Conservation (phyloP, 257 asterid genomes). For the Prunella vulgaris region DNA sequence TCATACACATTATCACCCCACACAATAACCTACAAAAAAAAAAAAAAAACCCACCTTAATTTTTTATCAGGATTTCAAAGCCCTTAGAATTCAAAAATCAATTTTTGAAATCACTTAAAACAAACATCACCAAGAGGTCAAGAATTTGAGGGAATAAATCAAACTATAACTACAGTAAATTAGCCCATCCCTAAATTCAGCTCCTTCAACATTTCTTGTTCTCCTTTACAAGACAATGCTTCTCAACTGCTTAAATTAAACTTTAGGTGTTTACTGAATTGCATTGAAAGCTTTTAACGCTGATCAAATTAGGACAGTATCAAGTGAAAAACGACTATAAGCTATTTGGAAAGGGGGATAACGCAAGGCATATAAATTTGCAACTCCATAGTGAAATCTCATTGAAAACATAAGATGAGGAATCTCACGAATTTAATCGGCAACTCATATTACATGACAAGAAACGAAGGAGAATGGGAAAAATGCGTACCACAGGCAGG, state of each 20-base stretch:
- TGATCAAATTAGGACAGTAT: not conserved
- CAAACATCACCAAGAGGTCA: not conserved
- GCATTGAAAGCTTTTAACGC: not conserved
- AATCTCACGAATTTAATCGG: not conserved
- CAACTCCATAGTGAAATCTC: not conserved
- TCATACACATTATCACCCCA: too few species aligned
- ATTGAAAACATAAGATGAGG: not conserved
- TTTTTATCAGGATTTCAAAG: too few species aligned
- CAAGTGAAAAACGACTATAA: not conserved
- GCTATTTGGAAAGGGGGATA: not conserved
- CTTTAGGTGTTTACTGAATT: not conserved
- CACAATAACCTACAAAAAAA: too few species aligned
- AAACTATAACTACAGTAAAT: not conserved
- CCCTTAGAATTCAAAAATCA: not conserved
- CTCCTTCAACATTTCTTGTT: not conserved
- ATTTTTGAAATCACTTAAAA: not conserved
- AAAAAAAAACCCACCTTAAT: too few species aligned
- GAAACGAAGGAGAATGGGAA: not conserved
- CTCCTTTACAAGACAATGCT: not conserved
- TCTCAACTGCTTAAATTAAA: not conserved
- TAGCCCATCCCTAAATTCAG: slow-evolving; percentile 8
- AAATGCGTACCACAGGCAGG: slow-evolving; percentile 44
- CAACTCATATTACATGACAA: not conserved
- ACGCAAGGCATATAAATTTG: not conserved
- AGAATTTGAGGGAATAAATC: not conserved